Base-by-base conservation (phyloP, 169 alveolate genomes). In the Plasmodium falciparum region DNA sequence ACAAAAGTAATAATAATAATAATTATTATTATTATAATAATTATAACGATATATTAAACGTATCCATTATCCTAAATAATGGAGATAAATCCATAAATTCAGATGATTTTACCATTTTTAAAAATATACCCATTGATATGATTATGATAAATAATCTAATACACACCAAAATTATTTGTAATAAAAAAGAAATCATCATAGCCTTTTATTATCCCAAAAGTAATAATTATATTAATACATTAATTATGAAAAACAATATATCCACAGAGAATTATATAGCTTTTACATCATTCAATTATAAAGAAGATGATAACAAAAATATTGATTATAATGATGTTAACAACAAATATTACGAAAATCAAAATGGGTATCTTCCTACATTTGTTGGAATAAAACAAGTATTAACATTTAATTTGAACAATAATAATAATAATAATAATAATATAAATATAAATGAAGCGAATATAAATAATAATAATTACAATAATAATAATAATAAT, bases 311-410 rank as follows among this genome's bases (percentile, higher is more conserved):
- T 20, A 43, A 54, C 0, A 39, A 63, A 17, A 0, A 61, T 7
- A 7, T 45, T 12, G 0, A 26, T 26, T 26, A 26, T 26, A 26
- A 26, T 26, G 78, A 83, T 70, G 73, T 39, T 20, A 43, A 54
- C 0, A 39, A 17, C 15, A 17, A 15, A 56, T 56, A 39, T n/a
- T 12, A 12, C 29, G 52, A 63, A 11, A 8, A 33, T 67, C 39
- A 15, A 45, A 62, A 69, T 45, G 70, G 39, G 47, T 83, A 54
- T 56, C 3, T 50, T 17, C 91, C 91, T 4, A 83, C 91, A 20
- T 83, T 69, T 69, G 91, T 83, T 5, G 91, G 91, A 8, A 83
- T 83, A 24, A 54, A 63, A 29, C 69, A 69, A 22, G n/a, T 83
- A 12, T 15, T 15, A 1, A 61, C 70, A 3, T 56, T 26, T 13